Evolutionary conservation across 2,329 filamentous ascomycete genomes (phyloP), one percentile per base, ranked within the genome.

Genomic region (Apiospora sp.): DNA sequence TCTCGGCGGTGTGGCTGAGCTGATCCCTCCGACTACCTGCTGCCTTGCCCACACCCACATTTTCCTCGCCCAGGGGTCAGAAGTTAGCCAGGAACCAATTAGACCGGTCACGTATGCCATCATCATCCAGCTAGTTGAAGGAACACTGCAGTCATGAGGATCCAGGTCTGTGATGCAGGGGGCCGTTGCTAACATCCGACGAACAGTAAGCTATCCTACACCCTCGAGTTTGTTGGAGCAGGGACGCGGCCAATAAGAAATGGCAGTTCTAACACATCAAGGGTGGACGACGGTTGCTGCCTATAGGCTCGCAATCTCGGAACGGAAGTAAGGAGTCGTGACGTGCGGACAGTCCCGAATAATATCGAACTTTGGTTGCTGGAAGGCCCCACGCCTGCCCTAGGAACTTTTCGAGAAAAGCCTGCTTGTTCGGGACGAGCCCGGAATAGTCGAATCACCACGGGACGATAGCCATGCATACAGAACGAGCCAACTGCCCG

Each of bases 201-300:
- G 58, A 64, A 64, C 58, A 64, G 58, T 64, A 64, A 64, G 58
- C 30, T n/a, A 51, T 13, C 22, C 30, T 41, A 64, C 58, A 41
- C 58, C 30, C 34, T 64, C 7, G 30, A 64, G 30, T 2, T 12
- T 41, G 58, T 22, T 30, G 8, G 2, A n/a, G 30, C 12, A n/a
- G 34, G 58, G 34, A 64, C 58, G 58, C 41, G 58, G 34, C 34
- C 58, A 37, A 37, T 64, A 41, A 6, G 34, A 41, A 12, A 41
- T n/a, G 34, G 58, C 58, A 37, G 19, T 41, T 12, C 34, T 30
- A 41, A 64, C 34, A 5, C 7, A 2, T 0, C 34, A n/a, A 7
- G 54, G 58, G 19, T 41, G 34, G 19, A 7, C 2, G 30, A 22
- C 7, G 19, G 41, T 37, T 41, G 58, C 34, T 64, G 58, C 58